A percentile compares a stretch with the other conserved stretches of the same genome.
These are phyloP conservation scores for Trichoderma aggressivum DNA, from an alignment of 2,329 filamentous ascomycete species.

Conservation along the genomic window DNA sequence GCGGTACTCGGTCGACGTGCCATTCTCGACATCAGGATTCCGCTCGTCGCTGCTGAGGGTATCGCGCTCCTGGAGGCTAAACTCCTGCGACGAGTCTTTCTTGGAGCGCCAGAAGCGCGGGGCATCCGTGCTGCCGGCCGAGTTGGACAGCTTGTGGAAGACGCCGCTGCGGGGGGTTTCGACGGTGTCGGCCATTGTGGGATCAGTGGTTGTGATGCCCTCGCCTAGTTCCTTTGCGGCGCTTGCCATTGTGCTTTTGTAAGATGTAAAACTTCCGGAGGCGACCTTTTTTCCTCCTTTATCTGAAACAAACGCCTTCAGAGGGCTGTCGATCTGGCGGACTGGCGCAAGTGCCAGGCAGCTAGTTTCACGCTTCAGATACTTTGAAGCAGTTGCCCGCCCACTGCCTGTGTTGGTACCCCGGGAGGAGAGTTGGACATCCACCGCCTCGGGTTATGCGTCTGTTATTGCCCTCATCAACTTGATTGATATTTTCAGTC, in stretches of 20 bases:
- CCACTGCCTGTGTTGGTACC: background rate
- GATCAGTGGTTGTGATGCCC: background rate
- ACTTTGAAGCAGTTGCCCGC: background rate
- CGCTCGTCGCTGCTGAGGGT: slow-evolving; percentile 18
- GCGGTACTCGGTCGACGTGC: slow-evolving; percentile 36
- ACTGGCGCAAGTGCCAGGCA: background rate
- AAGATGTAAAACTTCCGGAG: background rate
- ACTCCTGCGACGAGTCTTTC: slow-evolving; percentile 30
- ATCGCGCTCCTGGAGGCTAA: slow-evolving; percentile 26
- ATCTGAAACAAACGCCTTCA: background rate
- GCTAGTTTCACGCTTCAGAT: background rate
- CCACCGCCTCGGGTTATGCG: background rate
- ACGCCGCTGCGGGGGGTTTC: slow-evolving; percentile 5
- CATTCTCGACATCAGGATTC: slow-evolving; percentile 21
- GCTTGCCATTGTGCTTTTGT: background rate
- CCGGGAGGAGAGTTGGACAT: background rate
- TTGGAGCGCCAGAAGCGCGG: slow-evolving; percentile 31
- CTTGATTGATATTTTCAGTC: background rate
- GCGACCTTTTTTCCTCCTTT: background rate
- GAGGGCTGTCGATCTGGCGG: background rate
- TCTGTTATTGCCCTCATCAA: background rate
- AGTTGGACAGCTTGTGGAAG: slow-evolving; percentile 18
- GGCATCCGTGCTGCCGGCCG: slow-evolving; percentile 25
- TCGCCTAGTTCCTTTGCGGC: background rate
- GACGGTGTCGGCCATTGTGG: background rate